Conservation (phyloP, 768 basidiomycete genomes). For the Podaxis sp. region DNA sequence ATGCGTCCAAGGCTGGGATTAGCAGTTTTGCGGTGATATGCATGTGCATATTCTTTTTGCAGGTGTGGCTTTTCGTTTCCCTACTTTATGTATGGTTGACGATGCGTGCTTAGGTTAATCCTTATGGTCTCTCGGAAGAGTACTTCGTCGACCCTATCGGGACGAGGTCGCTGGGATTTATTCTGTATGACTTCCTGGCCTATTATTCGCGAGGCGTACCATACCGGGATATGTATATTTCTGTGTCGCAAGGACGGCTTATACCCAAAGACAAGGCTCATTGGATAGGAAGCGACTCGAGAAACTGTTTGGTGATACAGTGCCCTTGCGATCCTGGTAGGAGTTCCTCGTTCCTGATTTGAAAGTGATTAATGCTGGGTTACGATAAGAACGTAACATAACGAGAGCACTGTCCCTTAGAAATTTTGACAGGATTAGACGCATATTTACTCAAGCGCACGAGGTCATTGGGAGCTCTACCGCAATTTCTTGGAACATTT, state of each 20-base stretch:
- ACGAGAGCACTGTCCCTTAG: conserved; percentile 30
- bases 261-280: conserved; percentile 31
- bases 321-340: conserved; percentile 18
- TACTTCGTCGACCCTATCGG: conserved; percentile 44
- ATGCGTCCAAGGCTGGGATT: conserved; percentile 59
- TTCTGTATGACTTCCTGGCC: conserved; percentile 64
- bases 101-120: conserved; percentile 48
- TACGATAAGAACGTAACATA: conserved; percentile 31
- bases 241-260: conserved; percentile 30
- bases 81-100: neutral
- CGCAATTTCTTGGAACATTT: conserved; percentile 18
- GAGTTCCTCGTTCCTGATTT: neutral
- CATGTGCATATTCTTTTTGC: conserved; percentile 70
- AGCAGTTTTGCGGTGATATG: conserved; percentile 67
- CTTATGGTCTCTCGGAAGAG: conserved; percentile 47
- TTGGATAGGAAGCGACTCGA: conserved; percentile 26
- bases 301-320: conserved; percentile 32
- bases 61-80: conserved; percentile 7
- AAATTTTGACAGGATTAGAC: conserved; percentile 25
- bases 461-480: conserved; percentile 20
- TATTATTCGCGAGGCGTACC: conserved; percentile 55
- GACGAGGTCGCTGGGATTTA: conserved; percentile 51
- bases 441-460: conserved; percentile 34
- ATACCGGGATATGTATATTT: conserved; percentile 40
- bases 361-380: neutral